Evolutionary conservation across 352 stramenopile species (phyloP), one percentile per base, ranked within the genome.

Genomic region (Phytophthora rubi): DNA sequence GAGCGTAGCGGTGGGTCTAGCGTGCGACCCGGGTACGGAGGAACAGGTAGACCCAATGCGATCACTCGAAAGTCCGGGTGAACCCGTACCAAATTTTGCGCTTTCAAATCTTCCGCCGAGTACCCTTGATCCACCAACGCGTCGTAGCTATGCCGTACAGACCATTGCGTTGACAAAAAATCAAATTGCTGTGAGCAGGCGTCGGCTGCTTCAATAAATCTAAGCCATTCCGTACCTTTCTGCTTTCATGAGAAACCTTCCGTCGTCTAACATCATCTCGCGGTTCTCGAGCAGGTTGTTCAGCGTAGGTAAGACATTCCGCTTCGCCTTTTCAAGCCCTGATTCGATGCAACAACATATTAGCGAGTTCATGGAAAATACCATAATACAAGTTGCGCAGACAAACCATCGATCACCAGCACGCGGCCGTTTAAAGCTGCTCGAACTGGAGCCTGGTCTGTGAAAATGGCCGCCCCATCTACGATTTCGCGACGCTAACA

Each of bases 201-300:
- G 15, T 18, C 15, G 10, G 39, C 10, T 51, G 26, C 42, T 44
- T 2, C 39, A 37, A 45, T 23, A 23, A 13, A 12, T 4, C 32
- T 23, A 53, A 18, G 1, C 15, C 3, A 52, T 35, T 5, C 18
- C n/a, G 59, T 71, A 89, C 81, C 84, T 94, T 62, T 92, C 86
- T 3, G 87, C 85, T 61, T 93, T 92, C 85, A 99, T 90, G 9
- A 99, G 80, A 49, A 98, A 96, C 6, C 85, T 83, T 4, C 96
- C 96, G 73, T 99, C 96, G 59, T 99, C 97, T 33, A 99, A 76
- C 28, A 88, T 92, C 81, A 99, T 95, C 60, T 99, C 95, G 57
- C 97, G 76, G 73, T 99, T 98, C 73, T 99, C 97, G 7, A 99
- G 80, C 33, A 99, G 68, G 72, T 99, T 99, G 73, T 99, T 99